phyloP scores from a whole-genome alignment of 1,284 basidiomycete species.

The Cutaneotrichosporon sp. region DNA sequence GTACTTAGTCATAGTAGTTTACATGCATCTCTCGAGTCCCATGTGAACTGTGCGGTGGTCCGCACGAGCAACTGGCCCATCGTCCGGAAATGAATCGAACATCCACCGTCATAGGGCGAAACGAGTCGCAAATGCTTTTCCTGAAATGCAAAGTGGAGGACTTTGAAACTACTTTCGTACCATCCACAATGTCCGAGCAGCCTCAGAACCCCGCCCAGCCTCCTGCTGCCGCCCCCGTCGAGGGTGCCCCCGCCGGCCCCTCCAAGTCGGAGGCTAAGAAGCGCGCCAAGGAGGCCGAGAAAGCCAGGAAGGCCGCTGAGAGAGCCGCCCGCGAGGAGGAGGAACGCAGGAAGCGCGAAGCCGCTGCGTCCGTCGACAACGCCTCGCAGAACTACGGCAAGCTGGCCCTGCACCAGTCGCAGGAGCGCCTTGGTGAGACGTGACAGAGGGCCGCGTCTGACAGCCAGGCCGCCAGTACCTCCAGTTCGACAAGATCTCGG shows the following conservation, averaged over 20 bases:
- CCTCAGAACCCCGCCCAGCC: slow-evolving; percentile 20
- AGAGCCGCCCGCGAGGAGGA: slow-evolving; percentile 76
- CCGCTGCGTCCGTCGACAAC: slow-evolving; percentile 75
- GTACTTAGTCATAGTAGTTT: neutral
- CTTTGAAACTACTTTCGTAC: slow-evolving; percentile 2
- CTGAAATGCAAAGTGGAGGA: slow-evolving; percentile 4
- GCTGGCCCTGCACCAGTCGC: slow-evolving; percentile 89
- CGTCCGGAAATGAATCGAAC: neutral
- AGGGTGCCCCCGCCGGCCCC: slow-evolving; percentile 52
- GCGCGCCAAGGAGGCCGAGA: slow-evolving; percentile 86
- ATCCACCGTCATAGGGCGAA: neutral
- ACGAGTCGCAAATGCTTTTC: slow-evolving; percentile 3
- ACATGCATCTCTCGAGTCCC: neutral
- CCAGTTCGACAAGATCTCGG: slow-evolving; percentile 67
- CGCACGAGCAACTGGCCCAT: neutral
- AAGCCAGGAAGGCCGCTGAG: slow-evolving; percentile 84
- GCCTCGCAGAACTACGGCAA: slow-evolving; percentile 84
- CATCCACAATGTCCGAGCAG: slow-evolving; percentile 29
- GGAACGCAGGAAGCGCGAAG: slow-evolving; percentile 70
- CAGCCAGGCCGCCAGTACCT: slow-evolving; percentile 57
- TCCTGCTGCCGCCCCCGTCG: slow-evolving; percentile 16
- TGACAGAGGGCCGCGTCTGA: neutral
- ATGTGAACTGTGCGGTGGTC: neutral
- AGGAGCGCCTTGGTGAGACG: slow-evolving; percentile 59
- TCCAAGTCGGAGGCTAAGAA: slow-evolving; percentile 93